Percentiles rank a stretch among this genome's conserved stretches.
Evolutionary conservation across 805 yeast species (phyloP).

Genomic region (Crinitomyces ghanaensis): DNA sequence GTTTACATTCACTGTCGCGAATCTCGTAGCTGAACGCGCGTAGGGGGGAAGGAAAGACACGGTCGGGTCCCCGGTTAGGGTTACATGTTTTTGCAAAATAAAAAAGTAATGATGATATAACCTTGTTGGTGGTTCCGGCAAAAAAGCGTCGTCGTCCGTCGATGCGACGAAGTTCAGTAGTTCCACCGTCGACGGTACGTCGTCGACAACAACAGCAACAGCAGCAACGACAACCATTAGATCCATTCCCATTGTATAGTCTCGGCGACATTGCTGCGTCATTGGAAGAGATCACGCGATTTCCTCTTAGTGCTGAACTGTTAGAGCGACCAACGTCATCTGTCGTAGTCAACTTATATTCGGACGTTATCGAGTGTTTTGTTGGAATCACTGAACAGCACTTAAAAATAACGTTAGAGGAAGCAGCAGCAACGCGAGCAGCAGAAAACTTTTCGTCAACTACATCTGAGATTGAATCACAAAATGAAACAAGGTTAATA

Average conservation of each 20-base stretch:
- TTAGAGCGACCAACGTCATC: slow-evolving; percentile 46
- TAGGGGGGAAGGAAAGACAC: too few species aligned
- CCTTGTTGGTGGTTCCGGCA: too few species aligned
- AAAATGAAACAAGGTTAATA: slow-evolving; percentile 22
- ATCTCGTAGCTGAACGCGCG: too few species aligned
- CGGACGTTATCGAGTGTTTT: slow-evolving; percentile 50
- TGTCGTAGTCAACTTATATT: slow-evolving; percentile 43
- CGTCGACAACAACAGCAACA: background rate
- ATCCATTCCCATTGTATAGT: slow-evolving; percentile 47
- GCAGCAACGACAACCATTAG: slow-evolving; percentile 4
- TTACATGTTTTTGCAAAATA: too few species aligned
- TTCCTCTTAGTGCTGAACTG: slow-evolving; percentile 42
- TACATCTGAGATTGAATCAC: slow-evolving; percentile 31
- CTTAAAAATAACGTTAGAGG: slow-evolving; percentile 18
- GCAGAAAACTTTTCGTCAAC: too few species aligned
- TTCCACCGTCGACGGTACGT: slow-evolving; percentile 2
- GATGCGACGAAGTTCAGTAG: slow-evolving; percentile 1
- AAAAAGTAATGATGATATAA: too few species aligned
- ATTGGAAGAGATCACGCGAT: slow-evolving; percentile 32
- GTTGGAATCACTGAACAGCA: slow-evolving; percentile 37
- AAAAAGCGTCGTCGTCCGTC: background rate
- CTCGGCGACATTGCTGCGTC: slow-evolving; percentile 46
- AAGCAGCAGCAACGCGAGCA: slow-evolving; percentile 28
- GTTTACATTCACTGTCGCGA: too few species aligned
- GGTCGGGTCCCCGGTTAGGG: too few species aligned